These are phyloP conservation scores for Neurospora sp. DNA, from an alignment of 495 filamentous ascomycete genomes.

Conservation along the genomic window DNA sequence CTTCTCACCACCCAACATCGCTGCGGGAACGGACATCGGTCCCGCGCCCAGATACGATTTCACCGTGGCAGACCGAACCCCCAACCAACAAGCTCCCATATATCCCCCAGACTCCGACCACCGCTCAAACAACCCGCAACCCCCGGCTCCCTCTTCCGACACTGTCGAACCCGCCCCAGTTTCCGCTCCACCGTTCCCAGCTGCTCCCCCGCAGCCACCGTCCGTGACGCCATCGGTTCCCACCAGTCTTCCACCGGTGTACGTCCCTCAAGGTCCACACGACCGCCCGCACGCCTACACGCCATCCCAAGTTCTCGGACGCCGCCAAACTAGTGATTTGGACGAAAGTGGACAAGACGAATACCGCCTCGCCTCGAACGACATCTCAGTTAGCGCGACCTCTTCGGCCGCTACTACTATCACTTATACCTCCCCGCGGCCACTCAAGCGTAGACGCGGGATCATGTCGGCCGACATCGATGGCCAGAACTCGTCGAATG, in stretches of 20 bases:
- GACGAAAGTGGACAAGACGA: slow-evolving; percentile 13
- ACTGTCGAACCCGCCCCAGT: slow-evolving; percentile 21
- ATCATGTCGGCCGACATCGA: slow-evolving; percentile 25
- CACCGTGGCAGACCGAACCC: slow-evolving; percentile 28
- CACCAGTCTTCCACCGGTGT: not conserved
- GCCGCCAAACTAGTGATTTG: slow-evolving; percentile 14
- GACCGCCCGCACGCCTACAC: slow-evolving; percentile 3
- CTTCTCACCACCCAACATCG: slow-evolving; percentile 1
- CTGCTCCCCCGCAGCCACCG: slow-evolving; percentile 10
- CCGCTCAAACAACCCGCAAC: slow-evolving; percentile 34
- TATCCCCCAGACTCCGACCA: slow-evolving; percentile 27
- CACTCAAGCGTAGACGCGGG: slow-evolving; percentile 16
- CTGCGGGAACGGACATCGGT: slow-evolving; percentile 20
- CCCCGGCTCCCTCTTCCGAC: slow-evolving; percentile 26
- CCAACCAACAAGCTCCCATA: slow-evolving; percentile 13
- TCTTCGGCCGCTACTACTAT: slow-evolving; percentile 5
- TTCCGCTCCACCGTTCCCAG: slow-evolving; percentile 13
- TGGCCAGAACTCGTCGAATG: slow-evolving; percentile 25
- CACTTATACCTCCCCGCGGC: slow-evolving; percentile 1
- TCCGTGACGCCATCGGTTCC: slow-evolving; percentile 4
- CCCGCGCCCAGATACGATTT: slow-evolving; percentile 19
- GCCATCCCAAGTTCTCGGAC: slow-evolving; percentile 14
- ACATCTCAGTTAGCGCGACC: not conserved
- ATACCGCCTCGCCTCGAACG: not conserved
- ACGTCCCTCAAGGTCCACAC: not conserved